Conservation (phyloP, 768 basidiomycete genomes). For the Pulveroboletus sp. region DNA sequence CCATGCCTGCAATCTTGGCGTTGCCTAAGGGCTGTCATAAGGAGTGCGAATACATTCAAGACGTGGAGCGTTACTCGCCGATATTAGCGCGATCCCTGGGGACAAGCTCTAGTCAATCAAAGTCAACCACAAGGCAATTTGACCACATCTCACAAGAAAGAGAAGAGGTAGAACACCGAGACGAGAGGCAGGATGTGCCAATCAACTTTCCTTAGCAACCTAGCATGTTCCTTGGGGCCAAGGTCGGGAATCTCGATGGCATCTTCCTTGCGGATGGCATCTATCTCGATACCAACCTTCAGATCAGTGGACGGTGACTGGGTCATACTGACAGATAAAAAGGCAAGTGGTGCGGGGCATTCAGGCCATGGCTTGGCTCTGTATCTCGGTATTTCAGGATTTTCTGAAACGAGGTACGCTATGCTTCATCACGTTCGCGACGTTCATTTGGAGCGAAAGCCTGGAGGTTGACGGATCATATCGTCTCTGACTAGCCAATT, state of each 20-base stretch:
- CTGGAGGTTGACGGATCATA: no score
- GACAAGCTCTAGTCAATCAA: neutral
- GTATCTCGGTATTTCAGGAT: neutral
- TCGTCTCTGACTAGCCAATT: neutral
- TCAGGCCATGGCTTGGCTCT: conserved; percentile 3
- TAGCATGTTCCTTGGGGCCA: neutral
- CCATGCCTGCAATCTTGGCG: conserved; percentile 44
- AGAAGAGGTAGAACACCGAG: conserved; percentile 13
- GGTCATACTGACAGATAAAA: conserved; percentile 4
- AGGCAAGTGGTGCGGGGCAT: neutral
- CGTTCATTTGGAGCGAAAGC: neutral
- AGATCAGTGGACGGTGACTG: neutral
- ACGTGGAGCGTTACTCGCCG: conserved; percentile 23
- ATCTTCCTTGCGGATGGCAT: neutral
- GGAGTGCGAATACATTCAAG: neutral
- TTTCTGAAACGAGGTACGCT: conserved; percentile 1
- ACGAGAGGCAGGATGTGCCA: conserved; percentile 19
- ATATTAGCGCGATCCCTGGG: conserved; percentile 42
- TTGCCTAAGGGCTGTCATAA: conserved; percentile 31
- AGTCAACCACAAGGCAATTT: neutral
- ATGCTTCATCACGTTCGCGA: neutral
- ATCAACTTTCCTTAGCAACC: conserved; percentile 16
- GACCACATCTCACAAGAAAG: conserved; percentile 13
- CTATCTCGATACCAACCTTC: conserved; percentile 1
- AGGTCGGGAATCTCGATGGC: neutral